phyloP scores from a whole-genome alignment of 441 rosid genomes.

The Populus trichocarpa region DNA sequence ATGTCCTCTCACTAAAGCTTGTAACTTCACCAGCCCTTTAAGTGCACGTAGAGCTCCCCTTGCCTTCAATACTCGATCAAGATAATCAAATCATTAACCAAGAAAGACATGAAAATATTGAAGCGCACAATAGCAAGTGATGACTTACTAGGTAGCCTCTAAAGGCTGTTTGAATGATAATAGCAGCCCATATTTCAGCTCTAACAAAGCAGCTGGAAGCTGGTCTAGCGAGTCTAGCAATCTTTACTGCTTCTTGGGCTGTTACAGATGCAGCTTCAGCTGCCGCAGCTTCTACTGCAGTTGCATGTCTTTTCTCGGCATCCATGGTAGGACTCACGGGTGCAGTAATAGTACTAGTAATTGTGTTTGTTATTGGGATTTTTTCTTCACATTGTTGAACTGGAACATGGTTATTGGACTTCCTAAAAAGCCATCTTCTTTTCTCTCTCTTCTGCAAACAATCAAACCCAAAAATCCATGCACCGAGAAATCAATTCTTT shows the following conservation, averaged over 20 bases:
- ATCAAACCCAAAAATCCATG: conserved; percentile 16
- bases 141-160: conserved; percentile 77
- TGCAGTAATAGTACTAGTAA: not conserved
- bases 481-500: not conserved
- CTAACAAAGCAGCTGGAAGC: conserved; percentile 30
- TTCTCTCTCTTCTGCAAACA: conserved; percentile 65
- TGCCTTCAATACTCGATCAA: conserved; percentile 39
- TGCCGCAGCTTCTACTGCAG: conserved; percentile 35
- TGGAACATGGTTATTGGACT: conserved; percentile 23
- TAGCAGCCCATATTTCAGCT: conserved; percentile 46
- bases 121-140: not conserved
- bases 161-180: conserved; percentile 79
- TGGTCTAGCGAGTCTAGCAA: conserved; percentile 40
- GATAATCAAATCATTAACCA: not conserved
- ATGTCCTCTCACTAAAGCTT: conserved; percentile 66
- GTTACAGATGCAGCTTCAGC: conserved; percentile 46
- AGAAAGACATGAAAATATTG: not conserved
- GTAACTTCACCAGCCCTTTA: conserved; percentile 63
- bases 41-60: conserved; percentile 72
- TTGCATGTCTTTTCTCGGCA: conserved; percentile 39
- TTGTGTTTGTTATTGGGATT: not conserved
- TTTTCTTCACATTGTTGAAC: conserved; percentile 25
- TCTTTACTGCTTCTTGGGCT: conserved; percentile 39
- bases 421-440: conserved; percentile 79
- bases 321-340: conserved; percentile 29